phyloP scores from a whole-genome alignment of 2,329 filamentous ascomycete genomes.

The Zymoseptoria crescenta region DNA sequence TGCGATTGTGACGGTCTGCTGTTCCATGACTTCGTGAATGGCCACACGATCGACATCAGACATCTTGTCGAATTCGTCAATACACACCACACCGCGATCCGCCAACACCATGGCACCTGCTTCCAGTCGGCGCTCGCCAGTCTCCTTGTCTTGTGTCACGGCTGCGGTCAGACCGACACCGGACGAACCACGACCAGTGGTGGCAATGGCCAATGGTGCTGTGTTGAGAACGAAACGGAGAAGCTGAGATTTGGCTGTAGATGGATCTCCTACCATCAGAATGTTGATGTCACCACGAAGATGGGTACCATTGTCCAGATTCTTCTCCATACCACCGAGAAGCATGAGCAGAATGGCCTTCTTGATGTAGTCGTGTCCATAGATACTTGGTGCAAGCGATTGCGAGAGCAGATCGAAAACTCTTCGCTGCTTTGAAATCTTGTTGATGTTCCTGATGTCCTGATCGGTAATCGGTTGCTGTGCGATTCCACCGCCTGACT shows the following conservation, averaged over 20 bases:
- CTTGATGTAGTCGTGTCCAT: constrained; percentile 94
- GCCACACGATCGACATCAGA: constrained; percentile 95
- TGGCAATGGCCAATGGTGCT: constrained; percentile 90
- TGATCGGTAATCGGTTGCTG: constrained; percentile 89
- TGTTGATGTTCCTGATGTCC: constrained; percentile 98
- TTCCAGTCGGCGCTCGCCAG: constrained; percentile 86
- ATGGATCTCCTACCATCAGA: constrained; percentile 97
- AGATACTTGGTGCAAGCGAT: constrained; percentile 92
- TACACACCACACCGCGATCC: constrained; percentile 94
- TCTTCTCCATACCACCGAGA: constrained; percentile 94
- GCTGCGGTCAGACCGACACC: constrained; percentile 96
- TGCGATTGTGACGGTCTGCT: constrained; percentile 97
- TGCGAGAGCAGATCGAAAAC: constrained; percentile 89
- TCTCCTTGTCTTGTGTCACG: constrained; percentile 95
- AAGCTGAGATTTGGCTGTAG: constrained; percentile 96
- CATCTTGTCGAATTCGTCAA: constrained; percentile 99
- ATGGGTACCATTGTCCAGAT: constrained; percentile 95
- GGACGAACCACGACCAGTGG: constrained; percentile 87
- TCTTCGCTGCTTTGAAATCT: constrained; percentile 87
- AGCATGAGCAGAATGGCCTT: constrained; percentile 95
- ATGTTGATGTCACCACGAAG: constrained; percentile 98
- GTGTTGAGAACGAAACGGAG: constrained; percentile 96
- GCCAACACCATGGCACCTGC: constrained; percentile 98
- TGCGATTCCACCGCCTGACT: constrained; percentile 88
- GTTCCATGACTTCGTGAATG: constrained; percentile 99